Evolutionary conservation across 108 stramenopile species (phyloP), one percentile per base, ranked within the genome.

Genomic region (Skeletonema menzelii): DNA sequence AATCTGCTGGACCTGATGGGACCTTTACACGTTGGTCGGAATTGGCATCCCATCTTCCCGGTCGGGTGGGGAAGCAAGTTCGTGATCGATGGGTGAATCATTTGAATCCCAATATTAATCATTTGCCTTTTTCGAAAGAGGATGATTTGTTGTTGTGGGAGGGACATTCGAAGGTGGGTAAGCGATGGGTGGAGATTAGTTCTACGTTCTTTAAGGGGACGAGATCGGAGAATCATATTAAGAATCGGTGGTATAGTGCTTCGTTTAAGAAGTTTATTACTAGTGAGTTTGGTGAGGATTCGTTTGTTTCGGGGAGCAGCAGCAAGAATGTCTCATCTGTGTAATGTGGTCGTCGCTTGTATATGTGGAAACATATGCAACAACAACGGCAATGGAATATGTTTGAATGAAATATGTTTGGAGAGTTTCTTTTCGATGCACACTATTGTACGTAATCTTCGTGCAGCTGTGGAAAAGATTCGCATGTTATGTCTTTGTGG

Each of bases 61-160:
- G 94, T 19, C 82, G 94, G 20, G 90, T 92, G 13, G 94, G 94
- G 2, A 95, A 95, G 65, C 94, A 95, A 65, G 89, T 92, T 56
- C 86, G 94, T 12, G 94, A 95, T 82, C 85, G 94, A 20, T 95
- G 94, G 94, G 91, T 95, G 8, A 95, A 95, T 82, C 91, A 95
- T 61, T 70, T 95, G 63, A 95, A 95, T 75, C 94, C 92, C 6
- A 83, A 85, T 32, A 91, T 93, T 66, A 89, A 89, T 63, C 89
- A 93, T 63, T 71, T 89, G 78, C 90, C 90, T 5, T 93, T 91
- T 65, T 80, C 85, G 37, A 63, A 78, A 1, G 92, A 93, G 67
- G 92, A 93, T 60, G 92, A 95, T 64, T 68, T 95, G 63, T 66
- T 80, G 2, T 71, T 95, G 10, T 92, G 91, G 90, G 81, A 95